A percentile compares a stretch with the other conserved stretches of the same genome.
phyloP scores from a whole-genome alignment of 352 stramenopile species.

The Globisporangium nodosum region DNA sequence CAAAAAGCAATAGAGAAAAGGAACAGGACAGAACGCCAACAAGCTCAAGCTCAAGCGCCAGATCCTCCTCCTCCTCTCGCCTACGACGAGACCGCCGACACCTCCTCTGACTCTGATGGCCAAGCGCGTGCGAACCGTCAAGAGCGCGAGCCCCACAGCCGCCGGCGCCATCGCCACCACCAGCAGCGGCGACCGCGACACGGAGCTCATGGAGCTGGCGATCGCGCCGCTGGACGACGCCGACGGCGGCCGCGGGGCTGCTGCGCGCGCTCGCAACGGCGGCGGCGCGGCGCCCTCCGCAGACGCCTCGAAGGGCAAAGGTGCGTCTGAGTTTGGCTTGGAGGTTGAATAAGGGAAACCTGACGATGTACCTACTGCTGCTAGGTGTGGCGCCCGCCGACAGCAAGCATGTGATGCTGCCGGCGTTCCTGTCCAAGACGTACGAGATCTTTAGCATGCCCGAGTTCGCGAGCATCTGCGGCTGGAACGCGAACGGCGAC shows the following conservation, averaged over 20 bases:
- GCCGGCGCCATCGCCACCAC: slow-evolving; percentile 9
- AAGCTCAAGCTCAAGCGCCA: neutral
- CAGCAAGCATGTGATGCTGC: slow-evolving; percentile 81
- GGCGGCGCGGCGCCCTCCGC: slow-evolving; percentile 1
- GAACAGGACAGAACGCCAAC: slow-evolving; percentile 13
- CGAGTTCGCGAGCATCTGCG: slow-evolving; percentile 79
- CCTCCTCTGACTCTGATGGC: slow-evolving; percentile 26
- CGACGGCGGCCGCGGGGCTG: neutral
- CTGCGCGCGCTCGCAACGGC: neutral
- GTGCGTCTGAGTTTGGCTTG: neutral
- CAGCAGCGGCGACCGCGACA: slow-evolving; percentile 8
- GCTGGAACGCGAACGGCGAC: slow-evolving; percentile 88
- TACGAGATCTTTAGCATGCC: slow-evolving; percentile 92
- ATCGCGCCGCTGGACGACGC: slow-evolving; percentile 8
- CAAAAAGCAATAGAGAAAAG: slow-evolving; percentile 25
- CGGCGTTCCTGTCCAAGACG: slow-evolving; percentile 91
- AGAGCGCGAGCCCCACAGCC: neutral
- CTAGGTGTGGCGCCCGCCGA: slow-evolving; percentile 11
- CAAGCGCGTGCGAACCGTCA: slow-evolving; percentile 50
- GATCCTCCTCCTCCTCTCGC: neutral
- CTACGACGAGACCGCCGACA: neutral
- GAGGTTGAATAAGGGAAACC: neutral
- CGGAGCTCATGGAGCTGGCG: slow-evolving; percentile 11
- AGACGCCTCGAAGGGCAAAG: neutral
- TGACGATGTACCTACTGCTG: neutral